Percentiles rank a stretch among this genome's conserved stretches.
Evolutionary conservation across 164 flowering plant species (phyloP).

Genomic region (Sextonia rubra): DNA sequence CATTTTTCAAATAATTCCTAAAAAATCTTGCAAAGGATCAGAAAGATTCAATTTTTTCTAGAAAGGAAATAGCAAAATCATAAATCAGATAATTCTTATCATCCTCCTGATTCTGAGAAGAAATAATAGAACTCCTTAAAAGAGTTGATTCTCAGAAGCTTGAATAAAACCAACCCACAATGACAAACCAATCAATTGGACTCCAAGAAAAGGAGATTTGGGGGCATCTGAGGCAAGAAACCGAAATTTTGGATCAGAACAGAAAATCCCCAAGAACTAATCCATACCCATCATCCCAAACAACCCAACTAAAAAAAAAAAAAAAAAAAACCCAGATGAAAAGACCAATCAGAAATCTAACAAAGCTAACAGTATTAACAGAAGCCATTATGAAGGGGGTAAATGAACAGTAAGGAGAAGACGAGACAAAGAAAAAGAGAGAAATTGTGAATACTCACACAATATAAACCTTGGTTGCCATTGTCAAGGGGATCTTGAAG

Average conservation of each 20-base stretch:
- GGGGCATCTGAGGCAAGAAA: neutral
- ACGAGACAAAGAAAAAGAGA: neutral
- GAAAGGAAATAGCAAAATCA: too few species aligned
- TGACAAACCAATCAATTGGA: too few species aligned
- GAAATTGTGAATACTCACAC: conserved; percentile 6
- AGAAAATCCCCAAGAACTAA: neutral
- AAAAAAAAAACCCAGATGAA: neutral
- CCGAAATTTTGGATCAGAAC: neutral
- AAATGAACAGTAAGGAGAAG: neutral
- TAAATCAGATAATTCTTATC: neutral
- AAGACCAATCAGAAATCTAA: neutral
- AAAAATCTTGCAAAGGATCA: too few species aligned
- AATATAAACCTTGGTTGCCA: conserved; percentile 16
- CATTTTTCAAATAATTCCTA: too few species aligned
- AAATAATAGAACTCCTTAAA: neutral
- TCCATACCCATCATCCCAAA: neutral
- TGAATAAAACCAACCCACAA: too few species aligned
- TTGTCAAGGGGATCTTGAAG: neutral
- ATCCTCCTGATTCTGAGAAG: neutral
- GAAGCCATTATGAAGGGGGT: neutral
- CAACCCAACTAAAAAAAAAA: neutral
- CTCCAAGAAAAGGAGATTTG: neutral
- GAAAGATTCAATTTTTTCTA: too few species aligned
- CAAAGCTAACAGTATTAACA: neutral
- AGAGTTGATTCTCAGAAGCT: too few species aligned